Evolutionary conservation across 352 stramenopile genomes (phyloP).

Genomic region (Pythium phragmitis): DNA sequence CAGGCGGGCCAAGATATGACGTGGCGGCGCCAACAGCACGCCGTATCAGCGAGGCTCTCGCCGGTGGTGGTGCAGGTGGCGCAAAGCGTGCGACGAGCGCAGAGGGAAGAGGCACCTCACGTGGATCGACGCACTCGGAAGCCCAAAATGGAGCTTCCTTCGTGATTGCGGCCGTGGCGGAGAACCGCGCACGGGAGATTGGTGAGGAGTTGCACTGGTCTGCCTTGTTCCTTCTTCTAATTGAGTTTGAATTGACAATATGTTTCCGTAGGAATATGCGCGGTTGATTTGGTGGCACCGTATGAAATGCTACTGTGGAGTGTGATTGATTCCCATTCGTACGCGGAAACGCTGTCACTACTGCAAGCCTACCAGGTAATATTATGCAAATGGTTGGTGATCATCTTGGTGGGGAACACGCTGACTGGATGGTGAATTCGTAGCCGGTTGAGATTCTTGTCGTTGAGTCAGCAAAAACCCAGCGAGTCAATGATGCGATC

Average conservation of each 20-base stretch:
- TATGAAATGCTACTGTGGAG: constrained; percentile 78
- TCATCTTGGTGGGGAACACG: neutral
- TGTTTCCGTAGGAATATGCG: constrained; percentile 52
- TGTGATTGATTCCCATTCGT: constrained; percentile 77
- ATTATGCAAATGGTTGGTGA: neutral
- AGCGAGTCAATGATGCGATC: constrained; percentile 74
- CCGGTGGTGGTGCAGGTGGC: neutral
- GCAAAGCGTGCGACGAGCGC: neutral
- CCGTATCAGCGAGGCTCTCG: constrained; percentile 13
- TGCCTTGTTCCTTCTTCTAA: neutral
- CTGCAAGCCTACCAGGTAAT: constrained; percentile 69
- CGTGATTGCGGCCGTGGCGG: constrained; percentile 56
- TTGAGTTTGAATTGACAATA: neutral
- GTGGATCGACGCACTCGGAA: constrained; percentile 18
- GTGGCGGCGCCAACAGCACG: constrained; percentile 30
- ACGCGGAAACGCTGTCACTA: constrained; percentile 65
- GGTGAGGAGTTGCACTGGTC: constrained; percentile 28
- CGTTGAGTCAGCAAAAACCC: constrained; percentile 52
- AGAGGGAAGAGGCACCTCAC: constrained; percentile 6
- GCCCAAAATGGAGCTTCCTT: constrained; percentile 39
- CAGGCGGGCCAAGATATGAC: constrained; percentile 34
- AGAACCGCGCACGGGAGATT: constrained; percentile 61
- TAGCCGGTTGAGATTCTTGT: constrained; percentile 79
- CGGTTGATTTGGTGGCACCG: constrained; percentile 65
- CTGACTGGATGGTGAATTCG: neutral